phyloP scores from a whole-genome alignment of 1,284 basidiomycete species.

The Sanguinoderma infundibulare region DNA sequence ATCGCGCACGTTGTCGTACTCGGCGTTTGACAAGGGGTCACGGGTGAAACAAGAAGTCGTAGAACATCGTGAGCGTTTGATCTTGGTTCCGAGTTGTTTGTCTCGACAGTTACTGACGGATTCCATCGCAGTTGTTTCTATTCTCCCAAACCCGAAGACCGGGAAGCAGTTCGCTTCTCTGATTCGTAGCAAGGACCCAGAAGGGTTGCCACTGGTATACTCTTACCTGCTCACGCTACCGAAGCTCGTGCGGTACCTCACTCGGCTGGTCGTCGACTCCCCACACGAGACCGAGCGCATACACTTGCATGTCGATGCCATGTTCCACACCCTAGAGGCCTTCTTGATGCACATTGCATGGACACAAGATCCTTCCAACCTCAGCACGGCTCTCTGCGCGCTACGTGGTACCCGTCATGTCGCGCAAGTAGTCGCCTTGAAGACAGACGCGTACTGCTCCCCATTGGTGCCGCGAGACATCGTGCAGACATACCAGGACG shows the following conservation, averaged over 20 bases:
- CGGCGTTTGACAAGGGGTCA: background rate
- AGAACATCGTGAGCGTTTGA: background rate
- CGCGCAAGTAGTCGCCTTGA: conserved; percentile 5
- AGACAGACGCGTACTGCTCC: conserved; percentile 10
- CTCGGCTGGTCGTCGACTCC: background rate
- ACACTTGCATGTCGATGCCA: conserved; percentile 6
- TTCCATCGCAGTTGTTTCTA: background rate
- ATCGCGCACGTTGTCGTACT: background rate
- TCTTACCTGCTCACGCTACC: conserved; percentile 6
- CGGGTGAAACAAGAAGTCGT: conserved; percentile 2
- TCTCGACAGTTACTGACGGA: background rate
- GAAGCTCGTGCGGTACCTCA: background rate
- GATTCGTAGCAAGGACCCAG: conserved; percentile 1
- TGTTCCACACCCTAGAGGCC: conserved; percentile 2
- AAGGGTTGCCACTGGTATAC: background rate
- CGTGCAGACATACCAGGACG: conserved; percentile 7
- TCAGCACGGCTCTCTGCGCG: conserved; percentile 10
- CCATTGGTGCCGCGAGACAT: conserved; percentile 9
- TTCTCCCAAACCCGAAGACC: background rate
- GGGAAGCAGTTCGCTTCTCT: background rate
- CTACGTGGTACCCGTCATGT: conserved; percentile 9
- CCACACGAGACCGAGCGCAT: conserved; percentile 7
- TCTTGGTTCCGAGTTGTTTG: too few species aligned
- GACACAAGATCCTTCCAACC: conserved; percentile 7
- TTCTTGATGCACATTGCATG: conserved; percentile 6